These are phyloP conservation scores for Cyberlindnera lachancei DNA, from an alignment of 805 yeast species.

Conservation along the genomic window DNA sequence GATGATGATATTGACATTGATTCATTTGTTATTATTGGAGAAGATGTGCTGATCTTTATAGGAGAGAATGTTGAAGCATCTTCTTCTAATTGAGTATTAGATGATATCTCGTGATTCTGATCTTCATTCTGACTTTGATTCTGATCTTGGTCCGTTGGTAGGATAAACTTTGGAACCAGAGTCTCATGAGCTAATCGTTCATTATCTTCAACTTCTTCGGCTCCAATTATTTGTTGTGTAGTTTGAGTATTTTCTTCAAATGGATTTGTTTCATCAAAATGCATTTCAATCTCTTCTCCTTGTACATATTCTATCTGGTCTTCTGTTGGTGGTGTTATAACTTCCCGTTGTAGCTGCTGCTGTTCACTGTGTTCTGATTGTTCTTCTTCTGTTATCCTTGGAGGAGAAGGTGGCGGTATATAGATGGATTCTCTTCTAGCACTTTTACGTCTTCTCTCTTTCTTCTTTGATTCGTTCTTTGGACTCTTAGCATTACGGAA, in stretches of 20 bases:
- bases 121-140: too few species aligned
- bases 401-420: conserved; percentile 20
- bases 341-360: neutral
- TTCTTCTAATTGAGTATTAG: too few species aligned
- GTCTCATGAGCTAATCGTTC: too few species aligned
- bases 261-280: conserved; percentile 19
- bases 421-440: conserved; percentile 35
- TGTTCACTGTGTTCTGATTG: neutral
- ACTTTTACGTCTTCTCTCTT: conserved; percentile 30
- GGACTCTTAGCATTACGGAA: conserved; percentile 20
- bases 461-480: conserved; percentile 10
- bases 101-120: too few species aligned
- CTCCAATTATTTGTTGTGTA: conserved; percentile 1
- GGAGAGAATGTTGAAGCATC: conserved; percentile 22
- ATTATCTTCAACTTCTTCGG: too few species aligned
- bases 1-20: too few species aligned
- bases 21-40: too few species aligned
- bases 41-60: conserved; percentile 11
- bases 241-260: conserved; percentile 9
- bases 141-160: too few species aligned
- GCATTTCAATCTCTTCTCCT: conserved; percentile 15
- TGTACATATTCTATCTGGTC: neutral
- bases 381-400: neutral
- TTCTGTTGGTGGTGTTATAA: neutral
- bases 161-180: too few species aligned